Conservation (phyloP, 768 basidiomycete species). For the Omphalotus guepiniiformis region DNA sequence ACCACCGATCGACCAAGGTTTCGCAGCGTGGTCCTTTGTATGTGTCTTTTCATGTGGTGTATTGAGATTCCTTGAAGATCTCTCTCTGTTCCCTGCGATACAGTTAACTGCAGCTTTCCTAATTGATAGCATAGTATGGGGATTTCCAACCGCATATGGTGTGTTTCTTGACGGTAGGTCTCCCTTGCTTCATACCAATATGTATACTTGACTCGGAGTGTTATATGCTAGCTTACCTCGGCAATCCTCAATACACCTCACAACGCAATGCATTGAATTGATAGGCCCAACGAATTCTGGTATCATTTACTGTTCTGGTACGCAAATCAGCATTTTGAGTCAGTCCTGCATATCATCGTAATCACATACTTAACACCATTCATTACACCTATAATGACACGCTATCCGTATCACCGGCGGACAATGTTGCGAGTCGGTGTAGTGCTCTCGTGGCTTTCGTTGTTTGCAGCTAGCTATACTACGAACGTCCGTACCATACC, state of each 20-base stretch:
- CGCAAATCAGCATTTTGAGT: not conserved
- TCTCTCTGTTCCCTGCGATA: not conserved
- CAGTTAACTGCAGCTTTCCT: conserved; percentile 24
- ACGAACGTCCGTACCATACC: not conserved
- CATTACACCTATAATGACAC: conserved; percentile 20
- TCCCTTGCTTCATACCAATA: too few species aligned
- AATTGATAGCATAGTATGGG: conserved; percentile 26
- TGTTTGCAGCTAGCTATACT: conserved; percentile 25
- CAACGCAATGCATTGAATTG: conserved; percentile 20
- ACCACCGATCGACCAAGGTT: conserved; percentile 19
- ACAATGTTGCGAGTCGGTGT: conserved; percentile 19
- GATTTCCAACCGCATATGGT: conserved; percentile 24
- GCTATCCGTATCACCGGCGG: conserved; percentile 20
- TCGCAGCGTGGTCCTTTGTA: conserved; percentile 25
- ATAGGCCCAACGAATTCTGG: conserved; percentile 25
- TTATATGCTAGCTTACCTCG: conserved; percentile 16
- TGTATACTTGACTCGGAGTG: not conserved
- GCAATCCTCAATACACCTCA: conserved; percentile 16
- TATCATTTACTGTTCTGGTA: conserved; percentile 29
- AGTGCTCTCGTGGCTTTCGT: conserved; percentile 19
- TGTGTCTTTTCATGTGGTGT: not conserved
- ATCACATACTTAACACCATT: conserved; percentile 16
- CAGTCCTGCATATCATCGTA: not conserved
- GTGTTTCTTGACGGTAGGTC: conserved; percentile 23
- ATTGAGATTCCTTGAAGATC: not conserved